Evolutionary conservation across 371 early-diverging fungal species (phyloP).

Genomic region (Lichtheimia ornata): DNA sequence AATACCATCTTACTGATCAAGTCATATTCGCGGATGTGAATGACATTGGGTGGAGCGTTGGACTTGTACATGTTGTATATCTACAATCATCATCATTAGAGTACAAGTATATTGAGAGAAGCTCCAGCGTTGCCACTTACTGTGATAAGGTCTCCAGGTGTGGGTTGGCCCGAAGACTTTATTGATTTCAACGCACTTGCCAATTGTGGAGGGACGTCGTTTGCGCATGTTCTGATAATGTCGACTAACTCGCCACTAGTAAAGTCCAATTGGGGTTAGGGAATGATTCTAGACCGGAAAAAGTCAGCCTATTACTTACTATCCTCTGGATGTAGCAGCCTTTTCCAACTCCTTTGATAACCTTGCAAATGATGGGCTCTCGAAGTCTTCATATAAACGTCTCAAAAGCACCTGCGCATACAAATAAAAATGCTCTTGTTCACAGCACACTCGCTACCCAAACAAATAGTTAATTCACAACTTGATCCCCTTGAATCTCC

Average conservation of each 20-base stretch:
- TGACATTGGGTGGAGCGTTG: slow-evolving; percentile 44
- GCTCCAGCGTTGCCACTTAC: slow-evolving; percentile 24
- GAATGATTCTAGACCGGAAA: too few relatives aligned
- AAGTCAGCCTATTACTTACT: slow-evolving; percentile 20
- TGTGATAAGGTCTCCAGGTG: slow-evolving; percentile 65
- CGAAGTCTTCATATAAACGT: slow-evolving; percentile 50
- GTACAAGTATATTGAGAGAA: neutral
- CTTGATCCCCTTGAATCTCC: neutral
- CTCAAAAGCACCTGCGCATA: slow-evolving; percentile 62
- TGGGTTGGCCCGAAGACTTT: slow-evolving; percentile 50
- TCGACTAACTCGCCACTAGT: slow-evolving; percentile 55
- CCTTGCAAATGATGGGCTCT: slow-evolving; percentile 53
- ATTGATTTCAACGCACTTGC: slow-evolving; percentile 60
- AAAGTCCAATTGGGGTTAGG: neutral
- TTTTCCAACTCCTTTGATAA: slow-evolving; percentile 65
- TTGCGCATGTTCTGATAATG: slow-evolving; percentile 48
- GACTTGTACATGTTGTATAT: slow-evolving; percentile 48
- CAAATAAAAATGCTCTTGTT: slow-evolving; percentile 69
- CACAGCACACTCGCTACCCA: slow-evolving; percentile 62
- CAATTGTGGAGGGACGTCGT: slow-evolving; percentile 46
- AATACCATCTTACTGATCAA: slow-evolving; percentile 42
- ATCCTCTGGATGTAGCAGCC: slow-evolving; percentile 41
- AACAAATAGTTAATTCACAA: neutral
- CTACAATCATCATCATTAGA: slow-evolving; percentile 16
- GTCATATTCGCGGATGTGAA: slow-evolving; percentile 60